These are phyloP conservation scores for Hypoxylon trugodes DNA, from an alignment of 495 filamentous ascomycete genomes.

Conservation along the genomic window DNA sequence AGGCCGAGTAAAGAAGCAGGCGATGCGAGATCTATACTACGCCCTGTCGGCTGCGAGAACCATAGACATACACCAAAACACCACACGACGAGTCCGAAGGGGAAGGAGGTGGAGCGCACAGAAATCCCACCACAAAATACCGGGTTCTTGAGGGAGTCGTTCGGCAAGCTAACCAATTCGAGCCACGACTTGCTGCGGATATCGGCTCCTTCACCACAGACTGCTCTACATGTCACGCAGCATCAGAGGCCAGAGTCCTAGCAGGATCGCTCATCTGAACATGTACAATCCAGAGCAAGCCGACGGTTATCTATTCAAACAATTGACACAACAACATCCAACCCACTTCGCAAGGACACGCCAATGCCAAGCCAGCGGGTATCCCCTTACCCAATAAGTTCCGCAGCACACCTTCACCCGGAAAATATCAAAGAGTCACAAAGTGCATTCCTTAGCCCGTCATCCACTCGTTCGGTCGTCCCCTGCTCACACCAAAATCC, in stretches of 20 bases:
- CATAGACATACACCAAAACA: neutral
- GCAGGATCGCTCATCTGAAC: conserved; percentile 13
- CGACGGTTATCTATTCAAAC: neutral
- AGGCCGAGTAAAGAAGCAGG: conserved; percentile 41
- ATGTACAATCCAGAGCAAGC: conserved; percentile 11
- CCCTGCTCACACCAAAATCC: conserved; percentile 1
- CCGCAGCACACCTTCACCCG: conserved; percentile 5
- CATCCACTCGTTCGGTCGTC: conserved; percentile 11
- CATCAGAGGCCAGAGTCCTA: conserved; percentile 33
- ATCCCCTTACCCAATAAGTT: conserved; percentile 1
- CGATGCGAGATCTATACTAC: conserved; percentile 31
- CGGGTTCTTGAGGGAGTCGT: neutral
- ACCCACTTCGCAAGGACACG: neutral
- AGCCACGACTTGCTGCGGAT: conserved; percentile 20
- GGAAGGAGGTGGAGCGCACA: neutral
- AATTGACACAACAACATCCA: neutral
- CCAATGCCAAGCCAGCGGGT: neutral
- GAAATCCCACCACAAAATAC: neutral
- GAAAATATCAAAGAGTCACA: neutral
- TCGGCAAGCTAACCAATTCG: neutral
- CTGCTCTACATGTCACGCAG: conserved; percentile 34
- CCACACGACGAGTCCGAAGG: neutral
- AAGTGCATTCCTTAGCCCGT: conserved; percentile 6
- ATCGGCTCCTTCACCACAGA: conserved; percentile 31
- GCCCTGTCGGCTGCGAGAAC: conserved; percentile 11